Base-by-base conservation (phyloP, 176 grass and related monocot genomes). In the Bolboschoenus planiculmis region DNA sequence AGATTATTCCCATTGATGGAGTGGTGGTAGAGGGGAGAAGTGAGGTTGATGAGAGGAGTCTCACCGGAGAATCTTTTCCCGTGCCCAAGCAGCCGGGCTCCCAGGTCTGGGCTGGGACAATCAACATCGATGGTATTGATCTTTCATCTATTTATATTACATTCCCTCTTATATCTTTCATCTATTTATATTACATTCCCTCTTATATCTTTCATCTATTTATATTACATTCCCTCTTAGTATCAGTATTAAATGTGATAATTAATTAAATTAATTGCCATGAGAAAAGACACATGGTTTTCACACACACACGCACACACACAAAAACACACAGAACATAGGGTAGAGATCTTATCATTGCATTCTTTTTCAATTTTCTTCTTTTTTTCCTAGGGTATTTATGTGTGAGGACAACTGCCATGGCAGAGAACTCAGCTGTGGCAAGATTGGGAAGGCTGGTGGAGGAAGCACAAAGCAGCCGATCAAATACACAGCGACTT, bases 21-120 rank as follows among this genome's bases (percentile, higher is more conserved):
- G 80, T 92, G 16, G 90, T 97, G 1, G 88, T 97, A 1, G 84
- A 86, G 0, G 94, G 94, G 39, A 82, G 70, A 51, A 79, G 91
- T 20, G 91, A 93, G 36, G 83, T 91, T 9, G 91, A 97, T n/a
- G 88, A 97, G 78, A 89, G 84, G 6, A 97, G 88, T 83, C 90
- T 97, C 51, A 97, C 91, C 20, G 94, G 94, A 44, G 94, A 97
- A 90, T 90, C 90, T 4, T 90, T 94, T 40, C 91, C 90, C 0
- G 91, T 92, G 21, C 46, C 85, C 0, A 97, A 97, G 70, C 90
- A 86, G 0, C 56, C 55, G 5, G 54, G 54, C 4, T 83, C 92
- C 0, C 18, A 86, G 55, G 92, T 92, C 76, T 94, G 90, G 94
- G 88, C 94, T 21, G 94, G 94, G 20, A 97, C 94, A 13, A 72